Conservation (phyloP, 1,139 yeast species). For the Pichia sp. region DNA sequence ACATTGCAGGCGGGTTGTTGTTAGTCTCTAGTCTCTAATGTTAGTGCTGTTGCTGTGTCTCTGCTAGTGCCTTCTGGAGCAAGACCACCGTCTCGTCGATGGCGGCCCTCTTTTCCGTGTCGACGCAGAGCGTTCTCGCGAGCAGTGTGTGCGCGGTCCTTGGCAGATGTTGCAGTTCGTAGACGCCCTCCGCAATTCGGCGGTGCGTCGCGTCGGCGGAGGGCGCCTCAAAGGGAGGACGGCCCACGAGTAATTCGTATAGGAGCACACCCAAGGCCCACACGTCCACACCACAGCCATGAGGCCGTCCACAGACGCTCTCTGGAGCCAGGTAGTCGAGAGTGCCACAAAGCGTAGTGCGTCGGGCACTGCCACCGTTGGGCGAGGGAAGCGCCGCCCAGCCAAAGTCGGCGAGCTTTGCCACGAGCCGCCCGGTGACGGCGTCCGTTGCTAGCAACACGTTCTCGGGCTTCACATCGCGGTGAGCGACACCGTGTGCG, state of each 20-base stretch:
- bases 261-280: constrained; percentile 92
- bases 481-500: constrained; percentile 74
- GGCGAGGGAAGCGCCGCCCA: constrained; percentile 73
- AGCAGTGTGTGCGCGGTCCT: too few relatives aligned
- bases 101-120: too few relatives aligned
- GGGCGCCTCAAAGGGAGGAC: constrained; percentile 82
- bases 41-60: too few relatives aligned
- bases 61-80: too few relatives aligned
- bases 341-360: constrained; percentile 92
- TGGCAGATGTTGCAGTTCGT: too few relatives aligned
- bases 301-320: constrained; percentile 79
- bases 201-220: constrained; percentile 65
- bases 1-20: too few relatives aligned
- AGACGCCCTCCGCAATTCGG: constrained; percentile 64
- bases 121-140: too few relatives aligned
- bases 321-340: constrained; percentile 94
- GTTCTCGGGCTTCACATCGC: constrained; percentile 93
- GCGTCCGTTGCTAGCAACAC: constrained; percentile 70
- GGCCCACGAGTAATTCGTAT: constrained; percentile 82
- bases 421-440: too few relatives aligned
- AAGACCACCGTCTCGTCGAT: too few relatives aligned
- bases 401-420: constrained; percentile 92
- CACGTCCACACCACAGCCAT: constrained; percentile 73
- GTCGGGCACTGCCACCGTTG: constrained; percentile 24
- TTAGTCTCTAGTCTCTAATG: too few relatives aligned